Conservation (phyloP, 2,329 filamentous ascomycete species). For the Pseudogymnoascus sp. region DNA sequence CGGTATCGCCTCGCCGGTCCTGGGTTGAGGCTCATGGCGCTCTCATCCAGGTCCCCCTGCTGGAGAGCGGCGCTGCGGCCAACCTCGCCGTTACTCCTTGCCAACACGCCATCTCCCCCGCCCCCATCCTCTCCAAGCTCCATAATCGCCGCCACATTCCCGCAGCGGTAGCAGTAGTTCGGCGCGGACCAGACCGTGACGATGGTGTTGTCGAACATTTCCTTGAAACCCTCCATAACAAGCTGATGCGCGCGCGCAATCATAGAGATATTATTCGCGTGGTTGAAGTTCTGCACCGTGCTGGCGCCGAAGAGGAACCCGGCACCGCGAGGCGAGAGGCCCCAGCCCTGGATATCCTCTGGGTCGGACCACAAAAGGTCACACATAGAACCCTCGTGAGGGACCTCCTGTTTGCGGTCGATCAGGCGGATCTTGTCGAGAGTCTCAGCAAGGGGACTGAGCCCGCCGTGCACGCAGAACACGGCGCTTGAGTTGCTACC, state of each 20-base stretch:
- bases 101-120: constrained; percentile 44
- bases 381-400: constrained; percentile 97
- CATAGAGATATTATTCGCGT: constrained; percentile 82
- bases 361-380: constrained; percentile 97
- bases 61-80: constrained; percentile 39
- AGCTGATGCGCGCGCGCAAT: constrained; percentile 94
- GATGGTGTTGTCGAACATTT: constrained; percentile 94
- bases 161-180: constrained; percentile 94
- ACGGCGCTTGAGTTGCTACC: constrained; percentile 73
- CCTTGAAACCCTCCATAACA: constrained; percentile 99
- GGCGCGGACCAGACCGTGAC: constrained; percentile 98
- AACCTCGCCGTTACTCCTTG: constrained; percentile 34
- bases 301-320: constrained; percentile 93
- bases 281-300: constrained; percentile 93
- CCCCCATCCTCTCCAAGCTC: constrained; percentile 84
- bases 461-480: constrained; percentile 93
- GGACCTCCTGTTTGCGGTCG: constrained; percentile 96
- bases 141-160: constrained; percentile 89
- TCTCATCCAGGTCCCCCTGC: constrained; percentile 41
- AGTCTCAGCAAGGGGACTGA: constrained; percentile 93
- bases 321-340: constrained; percentile 82
- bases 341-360: constrained; percentile 97
- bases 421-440: constrained; percentile 91
- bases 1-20: constrained; percentile 85
- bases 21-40: constrained; percentile 42